Conservation (phyloP, 805 yeast genomes). For the Saccharomyces kudriavzevii region DNA sequence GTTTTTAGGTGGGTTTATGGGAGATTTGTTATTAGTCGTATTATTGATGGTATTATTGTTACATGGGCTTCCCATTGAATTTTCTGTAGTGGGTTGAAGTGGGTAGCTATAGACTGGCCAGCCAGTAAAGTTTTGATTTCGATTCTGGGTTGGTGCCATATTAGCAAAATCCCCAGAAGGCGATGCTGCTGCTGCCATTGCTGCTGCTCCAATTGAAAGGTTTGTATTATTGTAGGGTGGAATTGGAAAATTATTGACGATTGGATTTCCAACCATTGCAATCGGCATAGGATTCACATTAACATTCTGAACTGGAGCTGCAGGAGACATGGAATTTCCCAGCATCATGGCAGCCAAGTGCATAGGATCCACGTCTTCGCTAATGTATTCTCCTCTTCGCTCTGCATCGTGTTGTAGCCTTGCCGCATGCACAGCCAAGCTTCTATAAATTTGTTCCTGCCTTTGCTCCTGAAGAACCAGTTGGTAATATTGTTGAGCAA, state of each 20-base stretch:
- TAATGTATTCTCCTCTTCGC: constrained; percentile 32
- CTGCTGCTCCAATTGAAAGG: not conserved
- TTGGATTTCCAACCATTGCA: not conserved
- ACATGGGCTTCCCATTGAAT: not conserved
- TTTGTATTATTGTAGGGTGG: not conserved
- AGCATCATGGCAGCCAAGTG: constrained; percentile 6
- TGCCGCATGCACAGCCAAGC: constrained; percentile 38
- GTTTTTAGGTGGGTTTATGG: not conserved
- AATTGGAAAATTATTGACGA: not conserved
- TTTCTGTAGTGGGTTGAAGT: not conserved
- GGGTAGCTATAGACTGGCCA: not conserved
- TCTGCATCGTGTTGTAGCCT: constrained; percentile 37
- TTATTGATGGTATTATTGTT: not conserved
- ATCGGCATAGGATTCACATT: not conserved
- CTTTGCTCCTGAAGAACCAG: constrained; percentile 50
- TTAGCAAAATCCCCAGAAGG: not conserved
- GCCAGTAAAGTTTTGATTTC: not conserved
- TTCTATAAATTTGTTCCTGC: constrained; percentile 46
- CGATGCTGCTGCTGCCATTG: not conserved
- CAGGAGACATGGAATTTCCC: not conserved
- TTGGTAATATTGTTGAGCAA: constrained; percentile 67
- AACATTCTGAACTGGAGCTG: not conserved
- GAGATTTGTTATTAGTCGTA: not conserved
- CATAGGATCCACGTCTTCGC: constrained; percentile 26
- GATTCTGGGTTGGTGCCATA: not conserved